A percentile compares a stretch with the other conserved stretches of the same genome.
These are phyloP conservation scores for Cladosporium sp. DNA, from an alignment of 2,329 filamentous ascomycete species.

Conservation along the genomic window DNA sequence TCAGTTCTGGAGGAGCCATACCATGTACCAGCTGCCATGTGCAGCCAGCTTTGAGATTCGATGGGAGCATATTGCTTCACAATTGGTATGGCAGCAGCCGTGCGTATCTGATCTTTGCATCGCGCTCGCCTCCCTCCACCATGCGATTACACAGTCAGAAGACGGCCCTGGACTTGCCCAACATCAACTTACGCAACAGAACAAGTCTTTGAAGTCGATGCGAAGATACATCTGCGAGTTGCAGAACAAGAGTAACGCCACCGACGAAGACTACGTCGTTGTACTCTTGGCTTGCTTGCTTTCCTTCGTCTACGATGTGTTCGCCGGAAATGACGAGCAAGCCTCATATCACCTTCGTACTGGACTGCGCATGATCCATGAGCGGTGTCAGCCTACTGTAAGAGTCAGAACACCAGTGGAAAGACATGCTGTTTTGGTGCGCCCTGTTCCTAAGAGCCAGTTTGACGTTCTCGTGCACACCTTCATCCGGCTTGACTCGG, in stretches of 20 bases:
- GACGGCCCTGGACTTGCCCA: no score
- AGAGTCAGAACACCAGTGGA: neutral
- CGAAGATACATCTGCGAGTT: constrained; percentile 1
- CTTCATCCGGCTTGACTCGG: constrained; percentile 14
- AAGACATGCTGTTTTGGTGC: neutral
- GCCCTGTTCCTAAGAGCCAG: neutral
- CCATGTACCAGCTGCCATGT: neutral
- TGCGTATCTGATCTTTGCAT: neutral
- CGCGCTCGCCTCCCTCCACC: neutral
- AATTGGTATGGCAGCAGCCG: neutral
- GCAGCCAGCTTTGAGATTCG: neutral
- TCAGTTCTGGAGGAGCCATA: neutral
- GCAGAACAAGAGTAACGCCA: neutral
- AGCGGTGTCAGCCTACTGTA: no score
- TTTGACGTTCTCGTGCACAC: constrained; percentile 14
- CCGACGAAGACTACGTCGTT: neutral
- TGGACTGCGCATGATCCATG: no score
- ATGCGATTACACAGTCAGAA: no score
- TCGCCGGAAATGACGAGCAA: neutral
- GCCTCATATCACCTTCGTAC: neutral
- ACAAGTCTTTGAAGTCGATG: neutral
- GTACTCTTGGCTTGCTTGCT: neutral
- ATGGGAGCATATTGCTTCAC: neutral
- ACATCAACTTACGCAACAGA: neutral
- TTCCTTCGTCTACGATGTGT: neutral